A percentile compares a stretch with the other conserved stretches of the same genome.
Evolutionary conservation across 1,139 yeast genomes (phyloP).

Genomic region (Geotrichum phurueaensis): DNA sequence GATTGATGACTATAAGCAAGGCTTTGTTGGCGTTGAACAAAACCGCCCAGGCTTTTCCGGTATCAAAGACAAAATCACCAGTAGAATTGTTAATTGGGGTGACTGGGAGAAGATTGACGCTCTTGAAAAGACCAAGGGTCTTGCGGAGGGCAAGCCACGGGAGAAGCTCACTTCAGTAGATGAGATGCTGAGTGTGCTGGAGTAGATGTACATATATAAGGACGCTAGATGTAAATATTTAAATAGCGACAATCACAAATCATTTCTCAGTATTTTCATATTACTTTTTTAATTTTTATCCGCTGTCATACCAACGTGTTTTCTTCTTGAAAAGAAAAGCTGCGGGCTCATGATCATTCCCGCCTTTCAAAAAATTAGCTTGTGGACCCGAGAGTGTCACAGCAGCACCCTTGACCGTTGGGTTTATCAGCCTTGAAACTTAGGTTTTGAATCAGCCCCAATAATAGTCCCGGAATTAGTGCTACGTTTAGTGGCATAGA

Average conservation of each 20-base stretch:
- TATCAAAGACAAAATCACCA: slow-evolving; percentile 32
- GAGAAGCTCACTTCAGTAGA: slow-evolving; percentile 48
- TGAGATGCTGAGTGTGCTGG: slow-evolving; percentile 44
- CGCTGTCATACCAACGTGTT: neutral
- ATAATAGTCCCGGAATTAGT: neutral
- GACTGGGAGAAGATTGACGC: slow-evolving; percentile 63
- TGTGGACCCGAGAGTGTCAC: too few species aligned
- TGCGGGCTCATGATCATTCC: too few species aligned
- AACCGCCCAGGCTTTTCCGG: slow-evolving; percentile 34
- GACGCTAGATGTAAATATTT: neutral
- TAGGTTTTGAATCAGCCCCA: neutral
- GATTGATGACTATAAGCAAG: slow-evolving; percentile 41
- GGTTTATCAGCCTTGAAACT: too few species aligned
- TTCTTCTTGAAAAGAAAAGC: neutral
- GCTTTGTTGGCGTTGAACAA: slow-evolving; percentile 19
- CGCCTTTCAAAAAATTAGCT: too few species aligned
- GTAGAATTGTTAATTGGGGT: slow-evolving; percentile 51
- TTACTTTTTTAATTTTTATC: neutral
- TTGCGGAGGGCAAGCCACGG: slow-evolving; percentile 46
- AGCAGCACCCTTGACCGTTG: too few species aligned
- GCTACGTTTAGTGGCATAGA: neutral
- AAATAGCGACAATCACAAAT: too few species aligned
- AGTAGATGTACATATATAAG: neutral
- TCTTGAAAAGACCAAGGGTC: slow-evolving; percentile 50
- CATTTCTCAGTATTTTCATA: neutral